Evolutionary conservation across 2,329 filamentous ascomycete genomes (phyloP).

Genomic region (Ophiocordyceps sinensis): DNA sequence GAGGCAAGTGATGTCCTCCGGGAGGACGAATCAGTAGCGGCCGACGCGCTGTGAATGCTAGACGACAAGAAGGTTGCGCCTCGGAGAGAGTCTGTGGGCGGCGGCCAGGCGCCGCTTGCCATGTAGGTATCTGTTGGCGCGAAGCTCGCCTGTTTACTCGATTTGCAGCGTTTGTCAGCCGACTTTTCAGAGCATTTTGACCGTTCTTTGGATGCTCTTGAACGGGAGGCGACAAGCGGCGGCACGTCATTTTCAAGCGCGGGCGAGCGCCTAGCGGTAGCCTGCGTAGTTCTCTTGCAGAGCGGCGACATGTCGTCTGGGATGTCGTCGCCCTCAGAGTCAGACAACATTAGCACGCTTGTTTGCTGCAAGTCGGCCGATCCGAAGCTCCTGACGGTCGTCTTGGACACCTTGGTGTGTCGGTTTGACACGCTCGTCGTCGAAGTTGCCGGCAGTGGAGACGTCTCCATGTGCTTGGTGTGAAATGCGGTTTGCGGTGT

Average conservation of each 20-base stretch:
- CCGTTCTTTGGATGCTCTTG: conserved; percentile 6
- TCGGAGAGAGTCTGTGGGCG: background rate
- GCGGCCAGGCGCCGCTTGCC: conserved; percentile 9
- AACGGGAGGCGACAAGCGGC: conserved; percentile 1
- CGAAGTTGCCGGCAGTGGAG: conserved; percentile 21
- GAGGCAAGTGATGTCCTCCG: conserved; percentile 20
- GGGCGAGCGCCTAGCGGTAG: background rate
- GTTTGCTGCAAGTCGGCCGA: conserved; percentile 38
- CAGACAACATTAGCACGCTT: conserved; percentile 41
- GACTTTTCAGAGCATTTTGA: conserved; percentile 3
- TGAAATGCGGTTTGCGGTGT: conserved; percentile 7
- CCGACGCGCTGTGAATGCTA: background rate
- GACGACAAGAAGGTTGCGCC: background rate
- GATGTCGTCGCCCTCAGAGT: conserved; percentile 34
- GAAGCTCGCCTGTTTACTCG: conserved; percentile 23
- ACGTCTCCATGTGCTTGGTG: conserved; percentile 11
- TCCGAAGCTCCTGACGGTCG: conserved; percentile 29
- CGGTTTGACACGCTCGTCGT: conserved; percentile 39
- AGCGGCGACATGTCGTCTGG: conserved; percentile 6
- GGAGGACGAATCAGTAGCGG: conserved; percentile 10
- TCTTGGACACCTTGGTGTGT: conserved; percentile 37
- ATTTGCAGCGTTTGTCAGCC: conserved; percentile 3
- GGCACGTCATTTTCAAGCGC: conserved; percentile 1
- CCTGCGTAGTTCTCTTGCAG: background rate
- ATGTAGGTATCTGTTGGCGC: conserved; percentile 26